phyloP scores from a whole-genome alignment of 768 basidiomycete genomes.

The Macrocybe gigantea region DNA sequence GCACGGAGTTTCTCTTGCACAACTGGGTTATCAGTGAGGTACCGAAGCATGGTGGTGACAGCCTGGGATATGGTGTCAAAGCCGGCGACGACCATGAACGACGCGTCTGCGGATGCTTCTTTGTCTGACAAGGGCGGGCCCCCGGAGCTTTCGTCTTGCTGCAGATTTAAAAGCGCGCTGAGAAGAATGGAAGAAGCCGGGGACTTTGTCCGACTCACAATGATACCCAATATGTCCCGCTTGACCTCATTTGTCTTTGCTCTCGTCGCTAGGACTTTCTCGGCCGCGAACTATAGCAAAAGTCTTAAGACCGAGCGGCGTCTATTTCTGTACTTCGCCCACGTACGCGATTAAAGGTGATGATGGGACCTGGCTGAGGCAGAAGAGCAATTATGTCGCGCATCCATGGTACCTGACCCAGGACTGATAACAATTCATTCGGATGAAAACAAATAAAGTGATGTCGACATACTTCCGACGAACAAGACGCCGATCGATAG shows the following conservation, averaged over 20 bases:
- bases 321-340: neutral
- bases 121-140: neutral
- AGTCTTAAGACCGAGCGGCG: neutral
- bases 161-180: too few relatives aligned
- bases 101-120: conserved; percentile 5
- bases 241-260: neutral
- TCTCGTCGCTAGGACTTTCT: neutral
- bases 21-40: neutral
- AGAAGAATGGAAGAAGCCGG: neutral
- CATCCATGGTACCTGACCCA: conserved; percentile 7
- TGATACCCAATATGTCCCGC: conserved; percentile 4
- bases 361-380: conserved; percentile 1
- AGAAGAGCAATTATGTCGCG: conserved; percentile 1
- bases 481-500: neutral
- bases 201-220: neutral
- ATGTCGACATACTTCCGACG: conserved; percentile 3
- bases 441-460: neutral
- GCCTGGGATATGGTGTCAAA: conserved; percentile 2
- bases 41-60: conserved; percentile 3
- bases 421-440: neutral
- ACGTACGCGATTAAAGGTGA: neutral
- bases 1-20: conserved; percentile 1
- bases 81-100: conserved; percentile 5
- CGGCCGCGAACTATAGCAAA: neutral
- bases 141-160: conserved; percentile 6